Percentiles rank a stretch among this genome's conserved stretches.
Conservation (phyloP, 2,329 filamentous ascomycete genomes). For the Ceratocystis lukuohia region DNA sequence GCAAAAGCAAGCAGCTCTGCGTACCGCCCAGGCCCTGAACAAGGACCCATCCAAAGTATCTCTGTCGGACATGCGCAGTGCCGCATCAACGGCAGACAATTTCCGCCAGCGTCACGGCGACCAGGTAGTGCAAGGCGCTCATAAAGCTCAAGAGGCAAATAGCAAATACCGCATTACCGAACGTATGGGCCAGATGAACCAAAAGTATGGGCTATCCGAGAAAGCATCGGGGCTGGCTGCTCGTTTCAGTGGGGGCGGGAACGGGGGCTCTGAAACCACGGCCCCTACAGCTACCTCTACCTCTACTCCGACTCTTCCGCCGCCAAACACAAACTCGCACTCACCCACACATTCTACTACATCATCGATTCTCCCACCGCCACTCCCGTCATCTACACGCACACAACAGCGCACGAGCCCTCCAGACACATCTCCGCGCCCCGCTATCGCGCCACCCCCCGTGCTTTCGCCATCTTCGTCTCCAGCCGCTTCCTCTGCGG, state of each 20-base stretch:
- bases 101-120: conserved; percentile 59
- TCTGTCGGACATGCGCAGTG: conserved; percentile 41
- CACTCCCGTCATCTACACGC: not conserved
- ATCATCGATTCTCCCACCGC: conserved; percentile 2
- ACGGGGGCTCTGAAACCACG: too few species aligned
- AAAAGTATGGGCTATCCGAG: conserved; percentile 16
- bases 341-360: not conserved
- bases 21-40: conserved; percentile 45
- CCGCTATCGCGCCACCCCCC: not conserved
- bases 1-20: conserved; percentile 50
- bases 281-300: not conserved
- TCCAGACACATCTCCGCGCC: not conserved
- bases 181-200: conserved; percentile 24
- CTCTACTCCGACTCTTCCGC: not conserved
- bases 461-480: not conserved
- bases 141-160: conserved; percentile 43
- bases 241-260: not conserved
- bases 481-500: conserved; percentile 16
- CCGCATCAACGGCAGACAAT: conserved; percentile 50
- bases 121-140: conserved; percentile 47
- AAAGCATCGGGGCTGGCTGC: conserved; percentile 16
- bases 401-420: not conserved
- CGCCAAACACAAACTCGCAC: not conserved
- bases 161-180: conserved; percentile 46
- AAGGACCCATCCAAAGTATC: conserved; percentile 50